Evolutionary conservation across 441 rosid species (phyloP).

Genomic region (Gossypium trilobum): DNA sequence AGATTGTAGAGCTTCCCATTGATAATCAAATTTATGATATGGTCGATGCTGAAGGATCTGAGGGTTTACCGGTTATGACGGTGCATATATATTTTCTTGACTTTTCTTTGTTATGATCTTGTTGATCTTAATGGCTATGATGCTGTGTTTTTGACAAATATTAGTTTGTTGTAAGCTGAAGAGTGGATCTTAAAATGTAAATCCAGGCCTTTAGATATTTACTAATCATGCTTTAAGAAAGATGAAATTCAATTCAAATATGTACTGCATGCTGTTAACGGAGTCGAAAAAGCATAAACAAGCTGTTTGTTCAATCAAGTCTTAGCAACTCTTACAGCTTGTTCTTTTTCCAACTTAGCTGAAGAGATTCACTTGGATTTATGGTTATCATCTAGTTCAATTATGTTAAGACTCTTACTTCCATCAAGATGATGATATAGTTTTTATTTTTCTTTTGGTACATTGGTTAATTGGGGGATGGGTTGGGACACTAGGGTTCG

Average conservation of each 20-base stretch:
- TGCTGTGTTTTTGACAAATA: background rate
- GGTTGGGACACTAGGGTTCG: background rate
- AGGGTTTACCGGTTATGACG: conserved; percentile 67
- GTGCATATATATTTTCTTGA: conserved; percentile 29
- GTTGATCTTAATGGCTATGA: background rate
- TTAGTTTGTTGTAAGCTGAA: background rate
- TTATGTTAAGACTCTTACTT: background rate
- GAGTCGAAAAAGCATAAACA: background rate
- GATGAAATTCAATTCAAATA: background rate
- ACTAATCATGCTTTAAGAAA: background rate
- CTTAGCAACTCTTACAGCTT: background rate
- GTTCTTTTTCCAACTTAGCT: background rate
- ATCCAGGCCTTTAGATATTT: background rate
- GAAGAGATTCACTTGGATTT: background rate
- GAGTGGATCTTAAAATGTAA: background rate
- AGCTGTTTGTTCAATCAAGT: background rate
- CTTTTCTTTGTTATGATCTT: background rate
- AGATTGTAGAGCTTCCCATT: conserved; percentile 71
- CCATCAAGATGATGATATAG: background rate
- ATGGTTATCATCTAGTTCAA: conserved; percentile 1
- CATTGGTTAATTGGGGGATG: too few relatives aligned
- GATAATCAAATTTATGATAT: conserved; percentile 86
- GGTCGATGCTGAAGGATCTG: conserved; percentile 71
- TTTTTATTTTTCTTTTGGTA: background rate
- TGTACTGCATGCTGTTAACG: background rate